phyloP scores from a whole-genome alignment of 2,329 filamentous ascomycete species.

The Fusarium nurragi region DNA sequence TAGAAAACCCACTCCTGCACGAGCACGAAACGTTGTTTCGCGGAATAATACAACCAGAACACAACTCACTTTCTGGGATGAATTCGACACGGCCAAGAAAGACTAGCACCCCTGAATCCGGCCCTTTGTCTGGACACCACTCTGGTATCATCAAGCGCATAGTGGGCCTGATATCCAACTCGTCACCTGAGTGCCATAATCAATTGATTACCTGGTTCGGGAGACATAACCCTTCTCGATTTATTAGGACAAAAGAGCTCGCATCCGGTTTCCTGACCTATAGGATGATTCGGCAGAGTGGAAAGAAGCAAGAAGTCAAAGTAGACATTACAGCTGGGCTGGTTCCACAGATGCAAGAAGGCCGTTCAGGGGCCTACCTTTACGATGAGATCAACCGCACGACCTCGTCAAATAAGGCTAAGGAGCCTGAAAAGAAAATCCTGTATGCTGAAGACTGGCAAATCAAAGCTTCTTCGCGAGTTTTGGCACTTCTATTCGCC shows the following conservation, averaged over 20 bases:
- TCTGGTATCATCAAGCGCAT: slow-evolving; percentile 88
- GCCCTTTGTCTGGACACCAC: slow-evolving; percentile 70
- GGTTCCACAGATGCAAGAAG: slow-evolving; percentile 76
- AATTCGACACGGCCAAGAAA: slow-evolving; percentile 33
- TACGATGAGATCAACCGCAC: slow-evolving; percentile 77
- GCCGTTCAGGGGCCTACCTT: slow-evolving; percentile 74
- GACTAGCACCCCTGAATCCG: slow-evolving; percentile 46
- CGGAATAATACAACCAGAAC: slow-evolving; percentile 52
- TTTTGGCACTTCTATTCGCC: slow-evolving; percentile 82
- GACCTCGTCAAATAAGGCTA: slow-evolving; percentile 62
- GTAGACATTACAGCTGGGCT: slow-evolving; percentile 72
- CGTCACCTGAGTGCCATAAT: slow-evolving; percentile 78
- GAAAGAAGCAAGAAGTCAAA: slow-evolving; percentile 68
- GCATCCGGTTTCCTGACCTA: slow-evolving; percentile 83
- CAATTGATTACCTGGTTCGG: slow-evolving; percentile 83
- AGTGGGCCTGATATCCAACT: slow-evolving; percentile 80
- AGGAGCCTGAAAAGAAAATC: slow-evolving; percentile 64
- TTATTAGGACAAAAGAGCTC: slow-evolving; percentile 79
- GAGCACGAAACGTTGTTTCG: slow-evolving; percentile 52
- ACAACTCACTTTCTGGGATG: background rate
- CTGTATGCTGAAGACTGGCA: slow-evolving; percentile 90
- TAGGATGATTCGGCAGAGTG: slow-evolving; percentile 75
- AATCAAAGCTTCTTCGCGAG: slow-evolving; percentile 79
- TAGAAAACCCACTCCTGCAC: slow-evolving; percentile 81
- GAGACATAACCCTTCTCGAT: slow-evolving; percentile 71